Conservation (phyloP, 1,139 yeast genomes). For the Arxiozyma bovina region DNA sequence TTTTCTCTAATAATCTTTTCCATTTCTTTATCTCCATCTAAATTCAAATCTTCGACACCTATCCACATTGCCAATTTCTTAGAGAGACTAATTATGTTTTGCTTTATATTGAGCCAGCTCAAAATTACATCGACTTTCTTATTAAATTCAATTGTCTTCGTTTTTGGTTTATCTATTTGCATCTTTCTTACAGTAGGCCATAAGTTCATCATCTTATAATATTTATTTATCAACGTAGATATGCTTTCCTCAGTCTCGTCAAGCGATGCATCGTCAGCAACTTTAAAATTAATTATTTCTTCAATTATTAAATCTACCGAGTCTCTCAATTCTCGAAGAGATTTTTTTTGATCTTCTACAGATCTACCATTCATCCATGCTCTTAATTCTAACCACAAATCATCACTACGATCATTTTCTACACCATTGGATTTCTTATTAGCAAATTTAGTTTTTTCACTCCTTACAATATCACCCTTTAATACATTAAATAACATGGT, state of each 20-base stretch:
- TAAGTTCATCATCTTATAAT: conserved; percentile 60
- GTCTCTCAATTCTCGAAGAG: conserved; percentile 64
- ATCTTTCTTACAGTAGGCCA: conserved; percentile 79
- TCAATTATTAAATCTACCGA: conserved; percentile 66
- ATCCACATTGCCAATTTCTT: conserved; percentile 55
- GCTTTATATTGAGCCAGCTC: conserved; percentile 76
- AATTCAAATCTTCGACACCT: conserved; percentile 58
- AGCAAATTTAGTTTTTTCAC: conserved; percentile 79
- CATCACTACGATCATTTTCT: conserved; percentile 59
- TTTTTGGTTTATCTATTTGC: conserved; percentile 68
- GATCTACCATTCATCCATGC: conserved; percentile 79
- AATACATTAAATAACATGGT: conserved; percentile 83
- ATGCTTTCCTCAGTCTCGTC: conserved; percentile 19
- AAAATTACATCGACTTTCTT: conserved; percentile 65
- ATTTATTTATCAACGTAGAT: conserved; percentile 43
- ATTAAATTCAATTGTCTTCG: conserved; percentile 57
- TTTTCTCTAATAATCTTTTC: conserved; percentile 36
- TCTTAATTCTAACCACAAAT: conserved; percentile 61
- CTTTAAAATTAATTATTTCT: conserved; percentile 44
- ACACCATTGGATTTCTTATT: conserved; percentile 35
- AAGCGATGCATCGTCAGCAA: conserved; percentile 13
- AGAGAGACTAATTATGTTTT: conserved; percentile 54
- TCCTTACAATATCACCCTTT: conserved; percentile 87
- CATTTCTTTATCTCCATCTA: conserved; percentile 27
- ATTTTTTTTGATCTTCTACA: conserved; percentile 67